A percentile compares a stretch with the other conserved stretches of the same genome.
phyloP scores from a whole-genome alignment of 768 basidiomycete genomes.

The Tricholoma furcatifolium region DNA sequence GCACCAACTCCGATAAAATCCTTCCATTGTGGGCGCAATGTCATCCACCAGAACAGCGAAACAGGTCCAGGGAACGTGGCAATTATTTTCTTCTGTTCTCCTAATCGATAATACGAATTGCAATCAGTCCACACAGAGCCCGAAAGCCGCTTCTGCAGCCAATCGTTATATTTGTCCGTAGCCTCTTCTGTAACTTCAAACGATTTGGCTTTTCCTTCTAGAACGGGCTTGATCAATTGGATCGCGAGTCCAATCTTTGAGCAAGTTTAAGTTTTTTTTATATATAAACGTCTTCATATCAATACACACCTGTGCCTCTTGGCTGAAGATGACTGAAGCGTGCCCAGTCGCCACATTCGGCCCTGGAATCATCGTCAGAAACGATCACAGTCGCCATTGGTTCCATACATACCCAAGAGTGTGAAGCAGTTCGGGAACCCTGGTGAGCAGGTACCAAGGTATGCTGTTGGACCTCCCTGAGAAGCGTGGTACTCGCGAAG shows the following conservation, averaged over 20 bases:
- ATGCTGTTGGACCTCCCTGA: conserved; percentile 51
- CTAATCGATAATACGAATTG: conserved; percentile 49
- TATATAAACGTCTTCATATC: conserved; percentile 5
- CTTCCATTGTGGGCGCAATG: conserved; percentile 39
- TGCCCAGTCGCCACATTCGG: conserved; percentile 61
- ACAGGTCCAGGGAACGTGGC: conserved; percentile 57
- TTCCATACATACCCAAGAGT: conserved; percentile 37
- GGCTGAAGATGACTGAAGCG: conserved; percentile 53
- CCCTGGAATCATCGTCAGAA: conserved; percentile 25
- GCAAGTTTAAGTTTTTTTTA: conserved; percentile 7
- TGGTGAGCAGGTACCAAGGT: conserved; percentile 51
- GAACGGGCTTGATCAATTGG: conserved; percentile 50
- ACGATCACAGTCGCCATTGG: neutral
- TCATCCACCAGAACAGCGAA: conserved; percentile 51
- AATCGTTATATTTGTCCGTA: conserved; percentile 48
- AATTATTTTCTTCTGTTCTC: conserved; percentile 37
- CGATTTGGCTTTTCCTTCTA: conserved; percentile 46
- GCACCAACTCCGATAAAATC: conserved; percentile 41
- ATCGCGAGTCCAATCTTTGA: conserved; percentile 47
- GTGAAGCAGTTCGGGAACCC: conserved; percentile 56
- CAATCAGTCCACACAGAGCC: conserved; percentile 54
- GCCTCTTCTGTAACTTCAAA: conserved; percentile 48
- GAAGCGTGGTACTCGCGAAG: conserved; percentile 44
- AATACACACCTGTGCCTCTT: conserved; percentile 50
- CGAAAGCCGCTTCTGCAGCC: conserved; percentile 46